Evolutionary conservation across 345 rosid species (phyloP).

Genomic region (Bruguiera sexangula): DNA sequence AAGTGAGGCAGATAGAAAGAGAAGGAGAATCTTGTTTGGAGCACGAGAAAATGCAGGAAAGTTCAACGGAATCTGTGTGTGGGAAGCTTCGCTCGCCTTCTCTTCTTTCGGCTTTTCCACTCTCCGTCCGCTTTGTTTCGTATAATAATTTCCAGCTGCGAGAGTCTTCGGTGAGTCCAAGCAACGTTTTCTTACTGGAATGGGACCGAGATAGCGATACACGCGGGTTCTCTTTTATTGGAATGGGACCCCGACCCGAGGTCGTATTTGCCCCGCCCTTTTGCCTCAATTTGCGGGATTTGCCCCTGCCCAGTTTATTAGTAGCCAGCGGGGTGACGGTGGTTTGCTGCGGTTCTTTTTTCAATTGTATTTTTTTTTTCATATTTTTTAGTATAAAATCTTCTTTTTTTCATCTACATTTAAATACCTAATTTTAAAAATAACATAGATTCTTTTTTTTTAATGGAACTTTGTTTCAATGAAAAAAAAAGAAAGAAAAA

Average conservation of each 20-base stretch:
- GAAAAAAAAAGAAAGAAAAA: no score
- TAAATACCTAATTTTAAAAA: no score
- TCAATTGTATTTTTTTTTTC: no score
- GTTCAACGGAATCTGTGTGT: conserved; percentile 11
- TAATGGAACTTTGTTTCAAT: no score
- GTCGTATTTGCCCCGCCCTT: neutral
- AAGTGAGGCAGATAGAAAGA: neutral
- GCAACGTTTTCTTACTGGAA: conserved; percentile 24
- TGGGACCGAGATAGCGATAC: conserved; percentile 6
- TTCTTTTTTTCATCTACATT: no score
- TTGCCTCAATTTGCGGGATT: neutral
- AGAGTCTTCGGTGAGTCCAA: conserved; percentile 23
- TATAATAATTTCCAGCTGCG: neutral
- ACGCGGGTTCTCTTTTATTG: neutral
- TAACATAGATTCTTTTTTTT: no score
- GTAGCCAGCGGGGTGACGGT: no score
- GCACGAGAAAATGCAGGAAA: neutral
- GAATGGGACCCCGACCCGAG: neutral
- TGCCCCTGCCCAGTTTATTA: no score
- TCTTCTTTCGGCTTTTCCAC: neutral
- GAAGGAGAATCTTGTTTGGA: conserved; percentile 5
- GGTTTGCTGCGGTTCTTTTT: no score
- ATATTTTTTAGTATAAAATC: no score
- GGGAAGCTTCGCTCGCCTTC: neutral
- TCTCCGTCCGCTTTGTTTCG: conserved; percentile 1